Conservation (phyloP, 2,329 filamentous ascomycete genomes). For the Alternaria tenuissima region DNA sequence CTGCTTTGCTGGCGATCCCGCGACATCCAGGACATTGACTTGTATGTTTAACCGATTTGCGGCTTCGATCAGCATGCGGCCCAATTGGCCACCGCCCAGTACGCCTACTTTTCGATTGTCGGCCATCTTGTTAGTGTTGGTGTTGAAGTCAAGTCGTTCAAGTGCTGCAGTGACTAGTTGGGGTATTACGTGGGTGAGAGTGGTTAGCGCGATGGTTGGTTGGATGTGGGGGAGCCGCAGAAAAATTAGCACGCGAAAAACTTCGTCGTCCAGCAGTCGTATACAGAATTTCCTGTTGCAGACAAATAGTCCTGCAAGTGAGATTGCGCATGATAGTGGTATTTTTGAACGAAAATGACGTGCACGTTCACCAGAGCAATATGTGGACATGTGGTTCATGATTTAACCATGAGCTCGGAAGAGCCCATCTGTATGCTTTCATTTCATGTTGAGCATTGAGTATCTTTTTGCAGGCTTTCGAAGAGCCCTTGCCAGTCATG, state of each 20-base stretch:
- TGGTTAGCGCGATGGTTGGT: conserved; percentile 26
- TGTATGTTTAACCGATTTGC: conserved; percentile 80
- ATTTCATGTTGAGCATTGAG: conserved; percentile 48
- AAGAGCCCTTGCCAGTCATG: conserved; percentile 47
- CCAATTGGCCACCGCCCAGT: conserved; percentile 67
- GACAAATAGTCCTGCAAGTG: conserved; percentile 3
- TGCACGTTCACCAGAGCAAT: conserved; percentile 1
- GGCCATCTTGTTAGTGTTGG: conserved; percentile 31
- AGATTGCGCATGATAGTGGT: neutral
- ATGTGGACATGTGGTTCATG: conserved; percentile 31
- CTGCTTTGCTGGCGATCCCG: conserved; percentile 82
- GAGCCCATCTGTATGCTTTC: conserved; percentile 44
- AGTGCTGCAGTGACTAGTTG: conserved; percentile 28
- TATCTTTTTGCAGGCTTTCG: conserved; percentile 49
- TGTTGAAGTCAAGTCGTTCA: conserved; percentile 15
- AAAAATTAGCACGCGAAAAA: conserved; percentile 33
- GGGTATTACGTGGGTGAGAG: conserved; percentile 25
- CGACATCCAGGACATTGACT: conserved; percentile 80
- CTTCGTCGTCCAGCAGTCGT: conserved; percentile 9
- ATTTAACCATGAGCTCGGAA: conserved; percentile 44
- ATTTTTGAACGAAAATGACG: neutral
- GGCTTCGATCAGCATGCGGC: conserved; percentile 93
- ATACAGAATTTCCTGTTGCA: conserved; percentile 6
- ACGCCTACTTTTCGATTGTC: conserved; percentile 48
- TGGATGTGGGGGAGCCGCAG: conserved; percentile 31